phyloP scores from a whole-genome alignment of 2,329 filamentous ascomycete species.

The Remersonia thermophila region DNA sequence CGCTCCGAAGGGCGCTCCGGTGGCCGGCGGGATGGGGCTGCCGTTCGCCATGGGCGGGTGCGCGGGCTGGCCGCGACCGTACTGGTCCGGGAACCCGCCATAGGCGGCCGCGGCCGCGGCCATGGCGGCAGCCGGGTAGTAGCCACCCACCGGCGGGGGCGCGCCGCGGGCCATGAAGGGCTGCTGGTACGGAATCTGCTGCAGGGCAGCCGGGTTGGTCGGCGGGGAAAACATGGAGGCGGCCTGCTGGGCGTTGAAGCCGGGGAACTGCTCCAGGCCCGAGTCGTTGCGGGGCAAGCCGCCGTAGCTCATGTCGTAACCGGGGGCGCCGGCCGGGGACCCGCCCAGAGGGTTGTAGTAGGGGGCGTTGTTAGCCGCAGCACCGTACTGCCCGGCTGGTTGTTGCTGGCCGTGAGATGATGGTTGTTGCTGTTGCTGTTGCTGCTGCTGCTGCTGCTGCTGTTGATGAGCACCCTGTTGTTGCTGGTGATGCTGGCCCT shows the following conservation, averaged over 20 bases:
- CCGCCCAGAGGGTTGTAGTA: conserved; percentile 42
- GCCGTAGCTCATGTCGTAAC: conserved; percentile 41
- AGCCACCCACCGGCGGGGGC: conserved; percentile 41
- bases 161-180: conserved; percentile 40
- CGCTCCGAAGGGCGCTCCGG: conserved; percentile 23
- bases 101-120: conserved; percentile 44
- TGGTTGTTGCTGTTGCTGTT: not conserved
- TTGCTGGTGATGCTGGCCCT: conserved; percentile 15
- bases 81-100: conserved; percentile 37
- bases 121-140: conserved; percentile 32
- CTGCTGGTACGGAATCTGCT: conserved; percentile 49
- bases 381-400: conserved; percentile 14
- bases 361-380: conserved; percentile 24
- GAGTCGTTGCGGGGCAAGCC: conserved; percentile 42
- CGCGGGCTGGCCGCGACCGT: conserved; percentile 44
- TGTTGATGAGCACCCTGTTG: conserved; percentile 15
- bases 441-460: conserved; percentile 10
- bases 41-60: conserved; percentile 38
- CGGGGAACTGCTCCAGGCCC: conserved; percentile 40
- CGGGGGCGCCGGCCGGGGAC: conserved; percentile 25
- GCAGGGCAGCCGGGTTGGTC: conserved; percentile 33
- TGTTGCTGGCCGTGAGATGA: conserved; percentile 8
- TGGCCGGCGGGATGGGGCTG: conserved; percentile 36
- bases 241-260: conserved; percentile 42
- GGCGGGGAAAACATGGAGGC: too few relatives aligned